Evolutionary conservation across 108 stramenopile species (phyloP), one percentile per base, ranked within the genome.

Genomic region (Mayamaea pseudoterrestris): DNA sequence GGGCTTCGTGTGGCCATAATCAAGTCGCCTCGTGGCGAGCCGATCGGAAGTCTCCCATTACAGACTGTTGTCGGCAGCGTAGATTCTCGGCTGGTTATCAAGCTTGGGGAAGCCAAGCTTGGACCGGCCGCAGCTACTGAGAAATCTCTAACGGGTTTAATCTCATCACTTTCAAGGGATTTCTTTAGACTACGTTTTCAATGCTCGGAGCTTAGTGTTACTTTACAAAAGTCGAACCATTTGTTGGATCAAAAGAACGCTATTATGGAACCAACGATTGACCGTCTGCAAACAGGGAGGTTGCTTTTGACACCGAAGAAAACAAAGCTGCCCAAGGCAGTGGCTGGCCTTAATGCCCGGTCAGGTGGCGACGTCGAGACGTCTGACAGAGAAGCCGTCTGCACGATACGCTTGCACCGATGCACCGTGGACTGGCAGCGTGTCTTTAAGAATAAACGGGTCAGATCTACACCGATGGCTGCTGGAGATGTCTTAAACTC

Each of bases 351-450:
- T n/a, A n/a, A n/a, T n/a, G n/a, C n/a, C n/a, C n/a, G n/a, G n/a
- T n/a, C n/a, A n/a, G n/a, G n/a, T n/a, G n/a, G n/a, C 6, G 57
- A 16, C n/a, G 16, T 24, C 22, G 30, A 27, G 20, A 39, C 29
- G 22, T 14, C 24, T 32, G 29, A 34, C 41, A n/a, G 37, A 35
- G 34, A 49, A 48, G 43, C 44, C 11, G 43, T 71, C 6, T 41
- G 74, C 55, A 39, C 73, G 49, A 57, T 90, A 31, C 16, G 65
- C 13, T 66, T 90, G 18, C 63, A 63, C 22, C 60, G 78, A 40
- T 85, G 85, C 53, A 83, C 81, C 12, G 63, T 85, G 34, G 89
- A 90, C 55, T 90, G 71, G 35, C 83, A 90, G 34, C 58, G 83
- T 27, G 73, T 85, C 12, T 90, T 85, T 56, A 83, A 86, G 31